Base-by-base conservation (phyloP, 306 rosid species). In the Acacia crassicarpa region DNA sequence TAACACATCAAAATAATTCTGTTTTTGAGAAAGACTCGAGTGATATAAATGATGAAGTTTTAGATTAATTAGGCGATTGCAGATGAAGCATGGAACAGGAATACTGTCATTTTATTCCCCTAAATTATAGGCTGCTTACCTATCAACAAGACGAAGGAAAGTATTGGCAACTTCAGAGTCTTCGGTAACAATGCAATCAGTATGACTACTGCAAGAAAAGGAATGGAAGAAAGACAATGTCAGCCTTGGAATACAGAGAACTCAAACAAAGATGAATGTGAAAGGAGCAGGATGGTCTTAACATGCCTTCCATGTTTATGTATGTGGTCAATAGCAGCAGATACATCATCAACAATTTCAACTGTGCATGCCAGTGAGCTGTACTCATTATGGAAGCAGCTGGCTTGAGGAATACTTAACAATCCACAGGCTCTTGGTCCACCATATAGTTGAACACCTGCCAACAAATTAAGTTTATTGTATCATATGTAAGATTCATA, bases 341-440 rank as follows among this genome's bases (percentile, higher is more conserved):
- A 80, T 32, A 95, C 91, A 67, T 95, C 96, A 23, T 90, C 98
- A 45, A 93, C 98, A 59, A 95, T 86, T 86, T 95, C 98, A 67
- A 95, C 76, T 25, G 97, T 85, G 90, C 97, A 95, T 71, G 97
- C 89, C 85, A 90, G 65, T 74, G 93, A 87, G 78, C 94, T 89
- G 75, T 91, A 93, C 83, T 95, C 99, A 5, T 86, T 90, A 86
- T 92, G 94, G 70, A 91, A 86, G 11, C 89, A 83, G 67, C 74
- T 66, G 30, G 89, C 85, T 89, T 88, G 91, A 8, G 80, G 15
- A 81, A 93, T 82, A 12, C 86, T 84, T 73, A 93, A 83, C 46
- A 89, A 63, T 49, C 78, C 62, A 83, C 94, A 85, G n/a, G 91
- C 98, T 81, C 77, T 86, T 38, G 94, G 91, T 81, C 99, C 99